A percentile compares a stretch with the other conserved stretches of the same genome.
These are phyloP conservation scores for Buddleja alternifolia DNA, from an alignment of 257 asterid species.

Conservation along the genomic window DNA sequence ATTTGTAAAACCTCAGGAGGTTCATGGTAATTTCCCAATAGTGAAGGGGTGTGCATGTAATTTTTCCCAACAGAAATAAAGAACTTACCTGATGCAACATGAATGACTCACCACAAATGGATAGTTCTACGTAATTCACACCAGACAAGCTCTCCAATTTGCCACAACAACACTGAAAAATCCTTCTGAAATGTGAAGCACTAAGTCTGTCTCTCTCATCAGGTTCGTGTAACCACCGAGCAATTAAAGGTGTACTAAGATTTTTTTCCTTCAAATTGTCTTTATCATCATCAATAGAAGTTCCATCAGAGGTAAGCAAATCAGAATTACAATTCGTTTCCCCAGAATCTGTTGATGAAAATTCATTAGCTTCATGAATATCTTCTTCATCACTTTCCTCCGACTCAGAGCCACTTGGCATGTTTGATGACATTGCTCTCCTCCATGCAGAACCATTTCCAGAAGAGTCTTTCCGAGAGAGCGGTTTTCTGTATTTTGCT, in stretches of 20 bases:
- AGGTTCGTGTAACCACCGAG: constrained; percentile 89
- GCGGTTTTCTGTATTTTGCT: constrained; percentile 70
- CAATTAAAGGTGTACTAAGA: constrained; percentile 42
- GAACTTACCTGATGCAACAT: constrained; percentile 92
- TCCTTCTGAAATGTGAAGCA: constrained; percentile 84
- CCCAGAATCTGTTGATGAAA: constrained; percentile 28
- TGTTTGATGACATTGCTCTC: constrained; percentile 32
- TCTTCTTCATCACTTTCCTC: constrained; percentile 61
- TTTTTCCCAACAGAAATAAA: not conserved
- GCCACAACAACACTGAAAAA: constrained; percentile 77
- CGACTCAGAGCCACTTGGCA: constrained; percentile 40
- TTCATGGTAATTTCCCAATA: too few species aligned
- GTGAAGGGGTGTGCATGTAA: not conserved
- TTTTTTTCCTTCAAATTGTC: constrained; percentile 39
- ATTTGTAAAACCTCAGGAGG: too few species aligned
- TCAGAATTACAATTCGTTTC: constrained; percentile 25
- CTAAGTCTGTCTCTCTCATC: constrained; percentile 77
- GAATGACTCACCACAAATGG: constrained; percentile 92
- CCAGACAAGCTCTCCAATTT: constrained; percentile 66
- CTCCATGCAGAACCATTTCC: constrained; percentile 32
- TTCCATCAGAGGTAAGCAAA: constrained; percentile 20
- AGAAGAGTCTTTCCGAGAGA: constrained; percentile 35
- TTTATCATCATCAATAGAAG: constrained; percentile 28
- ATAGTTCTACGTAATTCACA: constrained; percentile 67
- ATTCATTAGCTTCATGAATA: constrained; percentile 38